Conservation (phyloP, 1,139 yeast species). For the Taphrina pruni region DNA sequence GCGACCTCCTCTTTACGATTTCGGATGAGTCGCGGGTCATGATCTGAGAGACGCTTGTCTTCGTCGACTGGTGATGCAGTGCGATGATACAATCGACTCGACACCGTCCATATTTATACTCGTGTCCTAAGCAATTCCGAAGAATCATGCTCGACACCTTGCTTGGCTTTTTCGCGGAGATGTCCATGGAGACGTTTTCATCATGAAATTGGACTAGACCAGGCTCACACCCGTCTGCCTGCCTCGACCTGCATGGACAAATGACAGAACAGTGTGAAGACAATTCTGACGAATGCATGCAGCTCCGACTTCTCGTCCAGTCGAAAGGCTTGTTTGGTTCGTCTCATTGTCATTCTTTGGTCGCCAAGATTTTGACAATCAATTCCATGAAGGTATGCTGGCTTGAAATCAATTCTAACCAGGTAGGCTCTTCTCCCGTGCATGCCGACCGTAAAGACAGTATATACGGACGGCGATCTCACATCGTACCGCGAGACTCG, state of each 20-base stretch:
- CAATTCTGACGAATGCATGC: background rate
- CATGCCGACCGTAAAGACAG: background rate
- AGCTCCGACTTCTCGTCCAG: background rate
- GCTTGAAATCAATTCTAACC: background rate
- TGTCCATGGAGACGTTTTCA: too few species aligned
- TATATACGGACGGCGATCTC: background rate
- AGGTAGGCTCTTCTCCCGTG: slow-evolving; percentile 9
- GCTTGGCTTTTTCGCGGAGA: too few species aligned
- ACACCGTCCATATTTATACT: too few species aligned
- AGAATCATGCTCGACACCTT: too few species aligned
- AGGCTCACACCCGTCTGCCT: background rate
- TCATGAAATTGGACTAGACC: too few species aligned
- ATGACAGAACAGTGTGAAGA: background rate
- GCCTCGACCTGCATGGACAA: background rate
- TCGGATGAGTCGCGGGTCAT: too few species aligned
- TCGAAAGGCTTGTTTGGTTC: background rate
- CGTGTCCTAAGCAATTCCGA: too few species aligned
- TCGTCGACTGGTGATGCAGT: too few species aligned
- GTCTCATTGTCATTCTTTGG: background rate
- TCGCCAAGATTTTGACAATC: background rate
- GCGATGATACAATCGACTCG: too few species aligned
- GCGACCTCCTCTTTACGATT: too few species aligned
- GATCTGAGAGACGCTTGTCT: too few species aligned
- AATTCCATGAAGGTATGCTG: slow-evolving; percentile 3
- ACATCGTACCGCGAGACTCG: background rate